Base-by-base conservation (phyloP, 2,329 filamentous ascomycete genomes). In the Colletotrichum coccodes region DNA sequence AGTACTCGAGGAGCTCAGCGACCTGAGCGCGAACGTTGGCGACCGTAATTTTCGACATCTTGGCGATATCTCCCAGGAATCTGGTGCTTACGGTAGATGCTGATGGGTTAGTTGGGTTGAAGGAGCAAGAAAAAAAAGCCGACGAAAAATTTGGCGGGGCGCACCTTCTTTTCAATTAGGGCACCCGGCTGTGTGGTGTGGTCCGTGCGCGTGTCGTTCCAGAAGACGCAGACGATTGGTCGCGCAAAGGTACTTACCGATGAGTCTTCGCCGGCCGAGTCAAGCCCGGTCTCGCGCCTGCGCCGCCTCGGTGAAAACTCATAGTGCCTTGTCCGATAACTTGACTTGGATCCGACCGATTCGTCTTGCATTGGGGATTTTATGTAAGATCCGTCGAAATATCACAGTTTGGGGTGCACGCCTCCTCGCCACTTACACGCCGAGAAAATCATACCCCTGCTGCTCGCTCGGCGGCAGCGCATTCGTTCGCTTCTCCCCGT, bases 11-110 rank as follows among this genome's bases (percentile, higher is more conserved):
- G 80, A 99, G 90, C 84, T 96, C 90, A 84, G 92, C 87, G 84
- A 98, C 94, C 88, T 98, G 95, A 84, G 90, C 88, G 90, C 95
- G 94, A 90, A 97, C 94, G 93, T 94, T 94, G 90, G 94, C 88
- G 87, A 90, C 90, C 90, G 92, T 93, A 86, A 94, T 94, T 86
- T 95, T 71, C 70, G 70, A 71, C 70, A 71, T 71, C 70, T 71
- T 71, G 64, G 49, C 60, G 70, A 71, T 71, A 71, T 71, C 70
- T 71, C 70, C 70, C 70, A 71, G 70, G 53, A 64, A 71, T 71
- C 70, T 71, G 70, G 70, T 71, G 69, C 68, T 70, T 70, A 70
- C 68, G 70, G 56, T 71, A 68, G 66, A 64, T 70, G 70, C 50
- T 66, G 52, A 52, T 47, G 54, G 60, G 23, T 53, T 64, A 28